Evolutionary conservation across 257 asterid species (phyloP).

Genomic region (Perilla frutescens): DNA sequence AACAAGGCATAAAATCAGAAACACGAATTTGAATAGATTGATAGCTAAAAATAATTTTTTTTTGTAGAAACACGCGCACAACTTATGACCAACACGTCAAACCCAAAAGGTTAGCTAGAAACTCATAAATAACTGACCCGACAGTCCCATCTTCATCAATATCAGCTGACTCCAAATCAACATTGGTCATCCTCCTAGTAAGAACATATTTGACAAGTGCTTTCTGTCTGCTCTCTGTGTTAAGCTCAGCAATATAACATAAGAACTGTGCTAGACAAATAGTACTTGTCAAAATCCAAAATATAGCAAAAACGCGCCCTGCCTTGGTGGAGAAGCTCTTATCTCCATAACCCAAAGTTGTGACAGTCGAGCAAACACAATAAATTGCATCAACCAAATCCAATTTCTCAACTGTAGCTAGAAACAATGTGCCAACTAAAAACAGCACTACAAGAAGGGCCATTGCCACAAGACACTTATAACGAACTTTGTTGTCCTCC

Average conservation of each 20-base stretch:
- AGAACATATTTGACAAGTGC: constrained; percentile 64
- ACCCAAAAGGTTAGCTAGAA: neutral
- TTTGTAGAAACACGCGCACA: no score
- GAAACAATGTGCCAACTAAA: constrained; percentile 59
- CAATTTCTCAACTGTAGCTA: constrained; percentile 64
- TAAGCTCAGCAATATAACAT: constrained; percentile 73
- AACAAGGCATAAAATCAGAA: neutral
- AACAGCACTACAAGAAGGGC: constrained; percentile 53
- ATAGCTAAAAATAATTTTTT: neutral
- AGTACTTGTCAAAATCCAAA: constrained; percentile 85
- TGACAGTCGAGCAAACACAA: constrained; percentile 80
- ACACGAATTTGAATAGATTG: neutral
- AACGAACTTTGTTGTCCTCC: constrained; percentile 60
- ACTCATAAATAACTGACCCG: constrained; percentile 51
- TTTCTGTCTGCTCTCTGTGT: constrained; percentile 71
- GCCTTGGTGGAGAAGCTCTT: constrained; percentile 80
- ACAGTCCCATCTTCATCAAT: constrained; percentile 73
- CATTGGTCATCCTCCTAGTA: constrained; percentile 62
- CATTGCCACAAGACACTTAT: constrained; percentile 55
- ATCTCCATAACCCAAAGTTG: constrained; percentile 96
- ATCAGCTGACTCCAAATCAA: constrained; percentile 93
- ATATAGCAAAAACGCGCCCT: constrained; percentile 82
- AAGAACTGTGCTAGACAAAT: constrained; percentile 77
- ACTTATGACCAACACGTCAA: no score
- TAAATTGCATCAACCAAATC: constrained; percentile 73